Conservation (phyloP, 257 asterid genomes). For the Ehretia macrophylla region DNA sequence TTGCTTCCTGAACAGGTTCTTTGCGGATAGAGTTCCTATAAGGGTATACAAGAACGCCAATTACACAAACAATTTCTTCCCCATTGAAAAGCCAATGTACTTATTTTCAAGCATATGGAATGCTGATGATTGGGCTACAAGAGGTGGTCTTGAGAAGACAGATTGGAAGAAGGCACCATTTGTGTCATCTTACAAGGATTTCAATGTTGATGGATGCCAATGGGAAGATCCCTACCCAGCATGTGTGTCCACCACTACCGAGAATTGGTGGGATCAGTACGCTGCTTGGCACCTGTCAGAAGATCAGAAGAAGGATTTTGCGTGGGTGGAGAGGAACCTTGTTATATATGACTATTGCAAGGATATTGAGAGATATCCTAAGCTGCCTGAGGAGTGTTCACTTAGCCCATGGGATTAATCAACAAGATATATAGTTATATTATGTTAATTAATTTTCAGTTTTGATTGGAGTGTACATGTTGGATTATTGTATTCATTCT, state of each 20-base stretch:
- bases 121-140: conserved; percentile 97
- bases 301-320: conserved; percentile 59
- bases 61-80: conserved; percentile 87
- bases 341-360: conserved; percentile 83
- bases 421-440: background rate
- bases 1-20: conserved; percentile 39
- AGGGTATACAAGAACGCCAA: conserved; percentile 87
- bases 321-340: conserved; percentile 88
- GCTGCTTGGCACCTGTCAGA: conserved; percentile 69
- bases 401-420: conserved; percentile 57
- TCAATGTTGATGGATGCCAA: conserved; percentile 67
- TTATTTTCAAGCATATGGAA: conserved; percentile 96
- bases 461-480: conserved; percentile 4
- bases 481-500: conserved; percentile 4
- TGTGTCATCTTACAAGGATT: conserved; percentile 78
- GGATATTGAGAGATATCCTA: conserved; percentile 51
- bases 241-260: conserved; percentile 75
- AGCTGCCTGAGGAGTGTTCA: conserved; percentile 82
- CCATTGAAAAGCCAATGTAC: conserved; percentile 79
- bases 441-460: background rate
- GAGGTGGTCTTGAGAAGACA: conserved; percentile 93
- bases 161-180: conserved; percentile 90
- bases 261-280: conserved; percentile 93
- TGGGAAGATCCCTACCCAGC: conserved; percentile 90
- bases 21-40: conserved; percentile 70